Evolutionary conservation across 805 yeast species (phyloP).

Genomic region (Metschnikowia bowlesiae): DNA sequence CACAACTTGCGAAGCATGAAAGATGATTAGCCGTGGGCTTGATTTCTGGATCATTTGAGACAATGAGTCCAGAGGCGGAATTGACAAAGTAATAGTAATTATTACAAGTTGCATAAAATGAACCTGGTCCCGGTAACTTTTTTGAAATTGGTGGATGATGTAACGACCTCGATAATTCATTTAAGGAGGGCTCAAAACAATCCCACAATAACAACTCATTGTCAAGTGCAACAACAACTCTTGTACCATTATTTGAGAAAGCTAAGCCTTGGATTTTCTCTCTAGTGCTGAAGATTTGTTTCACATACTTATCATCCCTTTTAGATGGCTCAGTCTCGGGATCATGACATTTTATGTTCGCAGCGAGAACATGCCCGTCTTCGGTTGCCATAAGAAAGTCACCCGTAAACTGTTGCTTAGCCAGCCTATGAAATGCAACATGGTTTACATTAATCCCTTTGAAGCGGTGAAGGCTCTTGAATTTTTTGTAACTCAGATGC

Average conservation of each 20-base stretch:
- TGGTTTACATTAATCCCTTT: conserved; percentile 37
- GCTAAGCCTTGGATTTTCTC: conserved; percentile 17
- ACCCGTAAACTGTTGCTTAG: conserved; percentile 19
- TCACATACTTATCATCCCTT: conserved; percentile 34
- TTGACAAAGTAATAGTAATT: conserved; percentile 9
- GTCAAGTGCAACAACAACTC: conserved; percentile 22
- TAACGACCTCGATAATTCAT: conserved; percentile 29
- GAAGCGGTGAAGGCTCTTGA: conserved; percentile 43
- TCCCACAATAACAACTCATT: conserved; percentile 28
- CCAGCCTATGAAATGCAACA: conserved; percentile 19
- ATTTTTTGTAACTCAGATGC: conserved; percentile 36
- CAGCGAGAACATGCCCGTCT: conserved; percentile 27
- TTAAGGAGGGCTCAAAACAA: conserved; percentile 26
- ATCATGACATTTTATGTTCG: conserved; percentile 27
- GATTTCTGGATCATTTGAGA: conserved; percentile 31
- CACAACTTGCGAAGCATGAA: conserved; percentile 5
- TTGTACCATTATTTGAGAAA: conserved; percentile 19
- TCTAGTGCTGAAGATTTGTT: conserved; percentile 21
- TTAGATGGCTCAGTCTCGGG: conserved; percentile 24
- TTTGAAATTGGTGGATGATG: conserved; percentile 6
- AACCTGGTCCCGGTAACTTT: background rate
- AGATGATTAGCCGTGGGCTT: conserved; percentile 16
- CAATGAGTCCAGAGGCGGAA: conserved; percentile 14
- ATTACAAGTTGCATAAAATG: background rate
- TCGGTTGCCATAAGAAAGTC: conserved; percentile 28